A percentile compares a stretch with the other conserved stretches of the same genome.
Evolutionary conservation across 2,329 filamentous ascomycete genomes (phyloP).

Genomic region (Aspergillus neoniger): DNA sequence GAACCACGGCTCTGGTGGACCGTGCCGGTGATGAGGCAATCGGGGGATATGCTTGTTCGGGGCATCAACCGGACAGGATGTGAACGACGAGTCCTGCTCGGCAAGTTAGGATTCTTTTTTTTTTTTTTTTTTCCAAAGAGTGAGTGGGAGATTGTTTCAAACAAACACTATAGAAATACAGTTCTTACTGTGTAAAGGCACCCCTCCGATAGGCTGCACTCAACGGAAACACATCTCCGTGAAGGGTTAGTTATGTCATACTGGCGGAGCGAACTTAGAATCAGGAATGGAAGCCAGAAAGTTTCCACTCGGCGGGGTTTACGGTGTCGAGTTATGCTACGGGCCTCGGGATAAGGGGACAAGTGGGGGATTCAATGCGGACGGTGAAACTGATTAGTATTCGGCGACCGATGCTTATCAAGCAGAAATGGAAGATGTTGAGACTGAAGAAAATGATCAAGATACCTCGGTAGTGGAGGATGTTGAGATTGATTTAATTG

Average conservation of each 20-base stretch:
- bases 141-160: no score
- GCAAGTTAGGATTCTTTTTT: no score
- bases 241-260: no score
- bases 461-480: neutral
- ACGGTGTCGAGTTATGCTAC: neutral
- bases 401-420: neutral
- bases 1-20: conserved; percentile 1
- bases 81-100: no score
- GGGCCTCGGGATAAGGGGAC: neutral
- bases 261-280: no score
- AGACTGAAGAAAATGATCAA: no score
- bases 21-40: neutral
- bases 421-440: neutral
- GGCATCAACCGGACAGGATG: neutral
- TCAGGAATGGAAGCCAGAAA: no score
- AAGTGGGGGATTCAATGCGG: neutral
- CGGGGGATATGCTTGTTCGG: neutral
- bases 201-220: no score
- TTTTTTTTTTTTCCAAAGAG: no score
- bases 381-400: neutral
- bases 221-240: no score
- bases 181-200: no score
- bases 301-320: neutral
- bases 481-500: neutral
- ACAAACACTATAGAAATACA: no score